Evolutionary conservation across 345 rosid genomes (phyloP), one percentile per base, ranked within the genome.

Genomic region (Hibiscus trionum): DNA sequence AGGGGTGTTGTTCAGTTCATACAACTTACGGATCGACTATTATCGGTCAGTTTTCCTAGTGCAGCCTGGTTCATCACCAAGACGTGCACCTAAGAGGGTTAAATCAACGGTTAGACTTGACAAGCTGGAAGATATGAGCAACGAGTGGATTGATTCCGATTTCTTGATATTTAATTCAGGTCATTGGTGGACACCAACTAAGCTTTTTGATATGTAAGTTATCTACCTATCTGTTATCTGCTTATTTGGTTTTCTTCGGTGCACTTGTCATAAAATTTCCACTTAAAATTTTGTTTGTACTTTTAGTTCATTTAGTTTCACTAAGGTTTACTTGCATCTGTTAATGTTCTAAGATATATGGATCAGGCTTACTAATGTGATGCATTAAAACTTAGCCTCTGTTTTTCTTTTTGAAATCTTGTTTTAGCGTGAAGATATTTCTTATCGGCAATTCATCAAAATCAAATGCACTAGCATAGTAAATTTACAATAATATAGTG

Each of bases 171-270:
- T 90, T 65, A 90, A 90, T 78, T 82, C 96, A n/a, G 92, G 90
- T 59, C 96, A 90, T 44, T 90, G 92, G 96, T 90, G 96, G 92
- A 86, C 86, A 4, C 84, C 83, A 16, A 84, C 82, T 42, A 90
- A 90, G 82, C 92, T 90, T 62, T 88, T 86, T 61, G 87, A 90
- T 50, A 77, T 86, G 96, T 90, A 83, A 86, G 90, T 80, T 69
- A 49, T 69, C 70, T 52, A n/a, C 59, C 44, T 31, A 17, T 7
- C 17, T 55, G 1, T 47, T 16, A 52, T 12, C 70, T 74, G 21
- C 69, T 9, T 61, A 35, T 31, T 69, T n/a, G 47, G 11, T 53
- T 50, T 42, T 16, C 3, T 33, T 4, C 42, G 29, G 59, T 57
- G 16, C 27, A 55, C 14, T 24, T 49, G 4, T 65, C 8, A 37